Percentiles rank a stretch among this genome's conserved stretches.
Evolutionary conservation across 192 early-diverging fungal species (phyloP).

Genomic region (Podila clonocystis): DNA sequence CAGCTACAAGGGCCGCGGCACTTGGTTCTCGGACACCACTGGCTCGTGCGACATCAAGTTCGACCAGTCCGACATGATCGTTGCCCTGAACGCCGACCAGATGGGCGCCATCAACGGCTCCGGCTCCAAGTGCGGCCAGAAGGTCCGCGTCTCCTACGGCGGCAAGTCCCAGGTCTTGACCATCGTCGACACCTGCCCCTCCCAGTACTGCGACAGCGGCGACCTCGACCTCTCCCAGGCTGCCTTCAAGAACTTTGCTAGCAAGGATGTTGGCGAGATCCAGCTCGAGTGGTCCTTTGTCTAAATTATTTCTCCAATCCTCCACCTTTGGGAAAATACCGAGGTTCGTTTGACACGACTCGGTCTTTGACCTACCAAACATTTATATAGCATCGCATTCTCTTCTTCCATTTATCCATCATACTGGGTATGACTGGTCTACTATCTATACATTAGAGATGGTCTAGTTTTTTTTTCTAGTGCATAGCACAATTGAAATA

Average conservation of each 20-base stretch:
- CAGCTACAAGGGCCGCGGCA: constrained; percentile 13
- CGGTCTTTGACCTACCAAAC: not conserved
- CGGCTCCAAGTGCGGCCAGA: constrained; percentile 17
- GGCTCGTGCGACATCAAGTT: constrained; percentile 19
- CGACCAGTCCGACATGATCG: constrained; percentile 16
- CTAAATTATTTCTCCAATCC: not conserved
- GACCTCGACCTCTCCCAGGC: constrained; percentile 19
- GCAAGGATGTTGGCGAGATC: constrained; percentile 2
- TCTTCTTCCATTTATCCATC: no score
- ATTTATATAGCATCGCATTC: not conserved
- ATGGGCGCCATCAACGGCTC: constrained; percentile 21
- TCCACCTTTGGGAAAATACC: not conserved
- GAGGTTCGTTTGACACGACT: not conserved
- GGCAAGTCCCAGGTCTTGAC: constrained; percentile 18
- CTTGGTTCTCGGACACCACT: constrained; percentile 24
- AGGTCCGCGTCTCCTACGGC: constrained; percentile 9
- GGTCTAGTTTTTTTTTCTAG: no score
- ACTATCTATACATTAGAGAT: no score
- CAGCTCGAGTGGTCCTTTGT: constrained; percentile 21
- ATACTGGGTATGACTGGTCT: no score
- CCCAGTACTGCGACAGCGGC: constrained; percentile 15
- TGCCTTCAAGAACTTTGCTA: constrained; percentile 23
- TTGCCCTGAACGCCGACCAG: constrained; percentile 20
- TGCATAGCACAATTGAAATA: no score
- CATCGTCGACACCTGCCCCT: constrained; percentile 26